Base-by-base conservation (phyloP, 108 stramenopile genomes). In the Cyclotella distinguenda region DNA sequence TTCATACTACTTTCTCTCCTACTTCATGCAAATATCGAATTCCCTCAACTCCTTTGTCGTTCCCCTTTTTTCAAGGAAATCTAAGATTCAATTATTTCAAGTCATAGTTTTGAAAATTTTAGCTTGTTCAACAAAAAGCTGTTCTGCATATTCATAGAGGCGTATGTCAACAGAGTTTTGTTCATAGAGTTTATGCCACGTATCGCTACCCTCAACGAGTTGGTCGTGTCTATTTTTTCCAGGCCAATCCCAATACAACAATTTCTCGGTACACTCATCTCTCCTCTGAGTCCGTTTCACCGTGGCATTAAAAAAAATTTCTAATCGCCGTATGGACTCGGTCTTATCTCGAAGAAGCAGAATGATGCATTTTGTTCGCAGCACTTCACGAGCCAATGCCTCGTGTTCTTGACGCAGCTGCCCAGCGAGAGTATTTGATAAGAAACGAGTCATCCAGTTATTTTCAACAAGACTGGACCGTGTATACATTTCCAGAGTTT, bases 401-500 rank as follows among this genome's bases (percentile, higher is more conserved):
- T 78, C 56, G 44, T 84, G 79, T 13, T 81, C 51, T 8, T 46
- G 51, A 22, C 69, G 73, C 11, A 66, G 30, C 66, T 43, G 12
- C 22, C 72, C 59, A 21, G 62, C 44, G 25, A 68, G 42, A 6
- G 77, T 70, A 38, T 68, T 62, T 23, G 71, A 64, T 38, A 84
- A 49, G 40, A 67, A 69, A 15, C 76, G 62, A 10, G 68, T 68
- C 80, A 79, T 81, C 80, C 80, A 81, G 65, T 84, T 81, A 49
- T 70, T 64, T 40, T 81, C 80, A 13, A 56, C 80, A 1, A 54
- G 40, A 63, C 64, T 75, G 12, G 74, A 75, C 39, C 59, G 51
- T 4, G 68, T 51, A 49, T 83, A 83, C 23, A 76, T 60, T 23
- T 82, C 72, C 25, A 82, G 18, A n/a, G 72, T 50, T 11, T 55